phyloP scores from a whole-genome alignment of 805 yeast species.

The Spathaspora passalidarum region DNA sequence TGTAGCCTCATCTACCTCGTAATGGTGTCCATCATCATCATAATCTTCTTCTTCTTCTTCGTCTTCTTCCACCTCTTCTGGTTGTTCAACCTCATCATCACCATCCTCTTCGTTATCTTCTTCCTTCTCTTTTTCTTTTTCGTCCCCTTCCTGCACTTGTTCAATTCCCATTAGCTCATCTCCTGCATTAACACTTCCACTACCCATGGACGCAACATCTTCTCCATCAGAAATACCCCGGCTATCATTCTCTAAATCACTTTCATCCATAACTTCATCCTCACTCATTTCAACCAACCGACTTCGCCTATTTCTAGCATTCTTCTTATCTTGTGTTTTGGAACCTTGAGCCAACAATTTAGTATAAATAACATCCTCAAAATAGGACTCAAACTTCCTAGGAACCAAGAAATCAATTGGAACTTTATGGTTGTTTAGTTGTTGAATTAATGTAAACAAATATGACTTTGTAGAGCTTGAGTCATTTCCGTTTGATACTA shows the following conservation, averaged over 20 bases:
- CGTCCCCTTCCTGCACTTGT: conserved; percentile 10
- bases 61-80: background rate
- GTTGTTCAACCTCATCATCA: background rate
- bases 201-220: conserved; percentile 19
- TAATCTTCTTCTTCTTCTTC: conserved; percentile 1
- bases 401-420: background rate
- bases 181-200: conserved; percentile 12
- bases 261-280: conserved; percentile 18
- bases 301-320: conserved; percentile 3
- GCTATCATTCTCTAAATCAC: conserved; percentile 22
- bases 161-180: conserved; percentile 12
- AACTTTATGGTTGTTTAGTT: conserved; percentile 3
- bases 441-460: conserved; percentile 7
- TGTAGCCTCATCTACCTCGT: background rate
- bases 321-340: conserved; percentile 1
- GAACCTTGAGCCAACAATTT: conserved; percentile 3
- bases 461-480: conserved; percentile 6
- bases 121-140: conserved; percentile 12
- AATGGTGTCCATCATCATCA: background rate
- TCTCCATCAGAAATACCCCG: conserved; percentile 15
- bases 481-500: conserved; percentile 3
- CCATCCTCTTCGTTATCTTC: conserved; percentile 9
- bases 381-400: conserved; percentile 7
- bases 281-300: conserved; percentile 3
- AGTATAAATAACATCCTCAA: conserved; percentile 6